A percentile compares a stretch with the other conserved stretches of the same genome.
phyloP scores from a whole-genome alignment of 169 alveolate species.

The Plasmodium relictum region DNA sequence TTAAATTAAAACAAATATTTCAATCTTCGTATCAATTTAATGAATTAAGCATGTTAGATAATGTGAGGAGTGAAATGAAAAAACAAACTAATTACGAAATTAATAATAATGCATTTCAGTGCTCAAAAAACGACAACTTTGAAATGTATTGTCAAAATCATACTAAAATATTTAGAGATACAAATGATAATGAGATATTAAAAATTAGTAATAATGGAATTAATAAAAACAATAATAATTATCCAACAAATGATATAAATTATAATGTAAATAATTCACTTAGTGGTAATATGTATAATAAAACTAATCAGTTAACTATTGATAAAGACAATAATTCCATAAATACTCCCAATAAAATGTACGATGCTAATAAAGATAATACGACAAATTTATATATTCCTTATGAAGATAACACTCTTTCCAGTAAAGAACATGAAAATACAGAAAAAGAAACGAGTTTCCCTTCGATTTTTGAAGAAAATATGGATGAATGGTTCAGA shows the following conservation, averaged over 20 bases:
- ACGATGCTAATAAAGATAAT: not conserved
- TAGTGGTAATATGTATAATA: too few relatives aligned
- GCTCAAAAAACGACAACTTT: constrained; percentile 20
- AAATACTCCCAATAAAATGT: not conserved
- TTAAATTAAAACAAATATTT: not conserved
- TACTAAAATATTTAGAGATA: constrained; percentile 7
- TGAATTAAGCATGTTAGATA: not conserved
- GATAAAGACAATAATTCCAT: not conserved
- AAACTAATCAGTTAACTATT: not conserved
- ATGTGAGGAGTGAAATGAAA: not conserved
- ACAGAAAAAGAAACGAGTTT: constrained; percentile 18
- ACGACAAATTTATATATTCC: not conserved
- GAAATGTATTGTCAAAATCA: constrained; percentile 20
- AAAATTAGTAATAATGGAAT: not conserved
- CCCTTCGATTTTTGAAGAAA: constrained; percentile 36
- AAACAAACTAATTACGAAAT: not conserved
- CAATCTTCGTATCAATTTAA: not conserved
- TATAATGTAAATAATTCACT: too few relatives aligned
- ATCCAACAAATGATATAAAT: too few relatives aligned
- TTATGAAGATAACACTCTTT: not conserved
- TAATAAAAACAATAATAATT: too few relatives aligned
- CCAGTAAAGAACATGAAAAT: not conserved
- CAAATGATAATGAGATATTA: not conserved
- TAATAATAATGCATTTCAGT: not conserved
- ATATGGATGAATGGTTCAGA: constrained; percentile 41